Evolutionary conservation across 352 stramenopile species (phyloP), one percentile per base, ranked within the genome.

Genomic region (Blastocystis sp.): DNA sequence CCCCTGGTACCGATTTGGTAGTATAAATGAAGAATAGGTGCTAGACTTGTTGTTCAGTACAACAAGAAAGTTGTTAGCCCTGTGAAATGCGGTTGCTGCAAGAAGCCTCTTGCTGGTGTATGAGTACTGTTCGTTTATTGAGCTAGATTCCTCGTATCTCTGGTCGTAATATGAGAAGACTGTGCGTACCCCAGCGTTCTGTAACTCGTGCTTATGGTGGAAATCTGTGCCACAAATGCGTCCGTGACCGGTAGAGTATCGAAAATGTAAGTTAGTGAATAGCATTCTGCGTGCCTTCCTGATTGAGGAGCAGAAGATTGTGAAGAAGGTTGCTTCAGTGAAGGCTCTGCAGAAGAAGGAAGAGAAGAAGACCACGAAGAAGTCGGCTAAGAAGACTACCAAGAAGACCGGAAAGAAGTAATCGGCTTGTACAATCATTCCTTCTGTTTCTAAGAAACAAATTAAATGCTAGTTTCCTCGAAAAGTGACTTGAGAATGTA

Each of bases 241-340:
- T 99, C 79, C 95, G 94, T 89, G 91, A 97, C 91, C 93, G 95
- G 91, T 93, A 89, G 30, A 90, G 84, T 48, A 6, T 54, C 42
- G 6, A 0, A 60, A 58, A n/a, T 51, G 57, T 19, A 17, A 56
- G 0, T 77, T 27, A 73, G 1, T 17, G 57, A 0, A 11, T 89
- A 93, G 93, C 87, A 98, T 99, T 91, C 93, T 99, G 54, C 94
- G 97, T 91, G 96, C 97, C 54, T 99, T 99, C 92, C 92, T 99
- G 76, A 97, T 99, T 92, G 96, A 99, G 92, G 97, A 99, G 93
- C 96, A 99, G 92, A 99, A 99, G 95, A 98, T 98, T 90, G 96
- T 98, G 60, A 99, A 99, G 96, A 97, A 98, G 93, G 94, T 99
- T 79, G 93, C 99, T 87, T 92, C 95, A 58, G 95, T 98, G 92